Base-by-base conservation (phyloP, 805 yeast genomes). In the Spathaspora girioi region DNA sequence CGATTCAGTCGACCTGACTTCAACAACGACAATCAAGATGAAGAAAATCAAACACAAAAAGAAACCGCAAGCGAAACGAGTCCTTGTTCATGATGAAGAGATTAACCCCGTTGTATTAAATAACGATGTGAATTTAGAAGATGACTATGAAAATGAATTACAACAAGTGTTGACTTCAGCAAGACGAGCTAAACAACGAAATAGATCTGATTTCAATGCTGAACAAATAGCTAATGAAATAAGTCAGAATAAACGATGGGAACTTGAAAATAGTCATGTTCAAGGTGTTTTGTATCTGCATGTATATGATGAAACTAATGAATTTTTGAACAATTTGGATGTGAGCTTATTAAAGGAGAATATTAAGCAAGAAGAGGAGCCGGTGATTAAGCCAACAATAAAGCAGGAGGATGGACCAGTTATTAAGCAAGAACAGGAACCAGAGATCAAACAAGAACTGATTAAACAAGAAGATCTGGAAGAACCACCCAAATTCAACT, bases 261-360 rank as follows among this genome's bases (percentile, higher is more conserved):
- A 56, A 51, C 57, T 5, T 61, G 53, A 49, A 7, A 53, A 43
- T 17, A 50, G 50, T 32, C 19, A 54, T 23, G 23, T 57, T 26
- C 35, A 42, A 20, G 40, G 38, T 7, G 38, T 38, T n/a, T 11
- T 38, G n/a, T 19, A 10, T 15, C 50, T 47, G 32, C 26, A 71
- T 23, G 63, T 70, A 2, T 57, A 76, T 11, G 78, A 78, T 55
- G 78, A 71, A 20, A 78, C 78, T 1, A 63, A 64, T 27, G 80
- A 75, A 31, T 75, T 77, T 52, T 58, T 75, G 45, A 64, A 58
- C 20, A 56, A 60, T 3, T 54, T 69, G 18, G 48, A 46, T 6
- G 14, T 12, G 40, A 49, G 17, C 45, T 38, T 23, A 29, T 29
- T 29, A 46, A n/a, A n/a, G n/a, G n/a, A n/a, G n/a, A n/a, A n/a